These are phyloP conservation scores for Coniella vitis DNA, from an alignment of 2,329 filamentous ascomycete species.

Conservation along the genomic window DNA sequence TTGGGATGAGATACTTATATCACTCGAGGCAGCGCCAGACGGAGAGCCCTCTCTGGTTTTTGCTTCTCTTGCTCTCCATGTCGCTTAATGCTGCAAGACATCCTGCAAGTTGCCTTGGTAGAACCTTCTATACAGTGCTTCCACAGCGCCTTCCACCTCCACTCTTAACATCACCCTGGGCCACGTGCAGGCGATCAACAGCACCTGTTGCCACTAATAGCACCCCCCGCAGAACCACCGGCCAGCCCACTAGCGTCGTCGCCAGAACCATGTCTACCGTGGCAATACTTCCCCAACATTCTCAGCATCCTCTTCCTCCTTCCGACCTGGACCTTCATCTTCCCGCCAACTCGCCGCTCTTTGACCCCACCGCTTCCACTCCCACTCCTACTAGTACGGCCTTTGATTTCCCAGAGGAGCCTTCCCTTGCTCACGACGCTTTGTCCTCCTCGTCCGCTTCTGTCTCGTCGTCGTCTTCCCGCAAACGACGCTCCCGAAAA, in stretches of 20 bases:
- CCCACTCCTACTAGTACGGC: neutral
- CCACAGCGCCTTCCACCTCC: no score
- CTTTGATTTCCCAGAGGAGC: constrained; percentile 2
- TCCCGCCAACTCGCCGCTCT: neutral
- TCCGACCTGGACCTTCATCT: constrained; percentile 11
- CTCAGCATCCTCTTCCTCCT: constrained; percentile 13
- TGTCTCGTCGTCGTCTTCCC: neutral
- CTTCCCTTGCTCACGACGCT: neutral
- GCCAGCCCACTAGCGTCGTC: constrained; percentile 6
- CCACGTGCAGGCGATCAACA: constrained; percentile 5
- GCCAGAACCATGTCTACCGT: constrained; percentile 23
- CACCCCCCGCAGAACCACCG: no score
- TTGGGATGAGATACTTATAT: no score
- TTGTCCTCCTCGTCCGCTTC: constrained; percentile 7
- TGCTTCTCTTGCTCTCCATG: no score
- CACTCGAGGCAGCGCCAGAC: no score
- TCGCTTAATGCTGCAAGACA: no score
- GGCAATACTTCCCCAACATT: constrained; percentile 17
- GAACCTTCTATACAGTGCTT: no score
- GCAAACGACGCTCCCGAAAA: constrained; percentile 8
- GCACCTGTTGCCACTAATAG: neutral
- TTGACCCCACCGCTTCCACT: constrained; percentile 2
- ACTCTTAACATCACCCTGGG: neutral
- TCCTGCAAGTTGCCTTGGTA: no score
- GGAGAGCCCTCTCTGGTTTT: no score